Conservation (phyloP, 371 early-diverging fungal genomes). For the Apophysomyces elegans region DNA sequence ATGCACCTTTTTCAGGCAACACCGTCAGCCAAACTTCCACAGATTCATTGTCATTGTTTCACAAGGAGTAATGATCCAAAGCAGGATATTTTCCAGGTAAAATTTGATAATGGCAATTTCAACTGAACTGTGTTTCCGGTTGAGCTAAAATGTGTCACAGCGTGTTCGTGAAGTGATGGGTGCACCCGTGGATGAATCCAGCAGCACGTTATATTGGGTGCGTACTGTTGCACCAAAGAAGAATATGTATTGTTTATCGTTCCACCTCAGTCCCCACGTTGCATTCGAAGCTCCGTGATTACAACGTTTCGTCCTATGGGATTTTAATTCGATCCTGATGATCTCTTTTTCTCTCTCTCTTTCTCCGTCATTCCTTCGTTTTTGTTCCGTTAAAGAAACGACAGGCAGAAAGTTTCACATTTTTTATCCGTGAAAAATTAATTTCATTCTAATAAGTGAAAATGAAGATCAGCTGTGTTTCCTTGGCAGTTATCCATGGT, state of each 20-base stretch:
- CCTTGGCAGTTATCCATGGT: conserved; percentile 2
- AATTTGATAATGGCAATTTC: background rate
- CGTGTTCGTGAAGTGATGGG: conserved; percentile 58
- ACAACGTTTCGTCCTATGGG: background rate
- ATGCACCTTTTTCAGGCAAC: conserved; percentile 31
- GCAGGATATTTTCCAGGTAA: conserved; percentile 65
- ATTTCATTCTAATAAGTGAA: background rate
- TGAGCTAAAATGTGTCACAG: conserved; percentile 17
- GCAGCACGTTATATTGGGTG: conserved; percentile 69
- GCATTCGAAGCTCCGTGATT: conserved; percentile 38
- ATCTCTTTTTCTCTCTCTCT: too few relatives aligned
- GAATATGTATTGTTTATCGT: conserved; percentile 94
- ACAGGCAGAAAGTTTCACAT: too few relatives aligned
- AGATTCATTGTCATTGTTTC: conserved; percentile 93
- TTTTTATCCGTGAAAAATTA: background rate
- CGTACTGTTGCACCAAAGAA: conserved; percentile 95
- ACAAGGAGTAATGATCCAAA: conserved; percentile 74
- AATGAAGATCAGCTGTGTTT: conserved; percentile 2
- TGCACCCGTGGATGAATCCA: conserved; percentile 43
- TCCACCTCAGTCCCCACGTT: conserved; percentile 64
- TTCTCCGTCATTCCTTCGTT: too few relatives aligned
- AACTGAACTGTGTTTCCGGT: conserved; percentile 9
- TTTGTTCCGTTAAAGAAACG: too few relatives aligned
- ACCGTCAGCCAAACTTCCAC: conserved; percentile 60
- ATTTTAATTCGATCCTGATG: background rate